Percentiles rank a stretch among this genome's conserved stretches.
These are phyloP conservation scores for Penicillium paxilli DNA, from an alignment of 495 filamentous ascomycete species.

Conservation along the genomic window DNA sequence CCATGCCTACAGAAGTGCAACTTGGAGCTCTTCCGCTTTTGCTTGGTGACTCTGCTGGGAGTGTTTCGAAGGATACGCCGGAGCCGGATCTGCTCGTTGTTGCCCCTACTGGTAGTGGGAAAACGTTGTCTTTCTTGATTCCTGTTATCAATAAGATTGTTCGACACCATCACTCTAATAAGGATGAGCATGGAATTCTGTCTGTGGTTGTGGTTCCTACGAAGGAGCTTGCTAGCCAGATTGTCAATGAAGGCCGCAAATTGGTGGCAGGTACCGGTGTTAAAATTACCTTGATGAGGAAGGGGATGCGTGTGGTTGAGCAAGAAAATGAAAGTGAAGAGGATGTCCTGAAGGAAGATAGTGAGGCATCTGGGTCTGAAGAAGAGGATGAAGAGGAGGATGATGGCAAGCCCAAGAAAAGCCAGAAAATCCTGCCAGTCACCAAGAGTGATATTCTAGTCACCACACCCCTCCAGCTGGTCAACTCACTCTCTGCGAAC, in stretches of 20 bases:
- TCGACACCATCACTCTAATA: conserved; percentile 45
- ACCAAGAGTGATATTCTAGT: conserved; percentile 84
- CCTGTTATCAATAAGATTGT: conserved; percentile 77
- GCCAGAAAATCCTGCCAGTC: conserved; percentile 36
- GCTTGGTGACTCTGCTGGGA: conserved; percentile 42
- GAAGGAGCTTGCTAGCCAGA: conserved; percentile 87
- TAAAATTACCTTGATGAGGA: conserved; percentile 79
- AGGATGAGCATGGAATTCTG: conserved; percentile 50
- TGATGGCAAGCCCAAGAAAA: conserved; percentile 36
- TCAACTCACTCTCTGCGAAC: conserved; percentile 66
- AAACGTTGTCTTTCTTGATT: conserved; percentile 90
- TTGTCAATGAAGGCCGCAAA: conserved; percentile 88
- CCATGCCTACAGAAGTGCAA: conserved; percentile 89
- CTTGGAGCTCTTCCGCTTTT: conserved; percentile 80
- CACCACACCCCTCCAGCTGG: conserved; percentile 77
- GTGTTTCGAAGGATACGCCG: conserved; percentile 8
- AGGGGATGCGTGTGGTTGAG: conserved; percentile 70
- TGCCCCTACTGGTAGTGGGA: conserved; percentile 96
- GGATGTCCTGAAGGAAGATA: conserved; percentile 42
- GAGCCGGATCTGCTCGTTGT: conserved; percentile 78
- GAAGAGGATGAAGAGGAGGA: conserved; percentile 40
- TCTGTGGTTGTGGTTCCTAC: conserved; percentile 85
- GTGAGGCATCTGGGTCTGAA: conserved; percentile 32
- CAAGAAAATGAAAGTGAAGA: too few relatives aligned
- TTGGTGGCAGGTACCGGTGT: conserved; percentile 75